Evolutionary conservation across 78 protist genomes (phyloP).

Genomic region (Dictyostelium intermedium): DNA sequence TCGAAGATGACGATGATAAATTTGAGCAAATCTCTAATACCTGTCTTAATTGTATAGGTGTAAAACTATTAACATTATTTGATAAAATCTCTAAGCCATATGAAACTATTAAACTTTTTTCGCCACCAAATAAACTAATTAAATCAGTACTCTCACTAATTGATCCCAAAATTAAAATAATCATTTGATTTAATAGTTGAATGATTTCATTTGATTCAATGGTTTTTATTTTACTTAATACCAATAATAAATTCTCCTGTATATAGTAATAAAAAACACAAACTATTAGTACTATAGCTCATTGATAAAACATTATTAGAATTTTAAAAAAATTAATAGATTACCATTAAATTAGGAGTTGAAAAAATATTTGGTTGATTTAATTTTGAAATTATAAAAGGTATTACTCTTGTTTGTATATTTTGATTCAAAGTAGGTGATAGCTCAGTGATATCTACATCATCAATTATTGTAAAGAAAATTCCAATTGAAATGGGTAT

Average conservation of each 20-base stretch:
- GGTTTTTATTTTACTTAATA: background rate
- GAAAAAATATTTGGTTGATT: background rate
- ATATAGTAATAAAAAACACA: background rate
- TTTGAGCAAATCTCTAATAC: background rate
- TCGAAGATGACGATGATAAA: background rate
- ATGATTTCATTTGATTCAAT: background rate
- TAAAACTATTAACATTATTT: background rate
- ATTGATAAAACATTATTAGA: too few relatives aligned
- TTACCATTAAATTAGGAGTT: conserved; percentile 6
- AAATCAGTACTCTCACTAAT: background rate
- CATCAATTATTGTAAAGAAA: background rate
- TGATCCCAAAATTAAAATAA: background rate
- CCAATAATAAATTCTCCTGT: background rate
- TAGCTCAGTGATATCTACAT: background rate
- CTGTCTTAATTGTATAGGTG: background rate
- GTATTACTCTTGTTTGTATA: background rate
- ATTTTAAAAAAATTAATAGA: background rate
- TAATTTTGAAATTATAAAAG: background rate
- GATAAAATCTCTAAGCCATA: background rate
- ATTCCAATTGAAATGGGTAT: background rate
- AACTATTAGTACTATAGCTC: background rate
- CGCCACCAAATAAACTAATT: background rate
- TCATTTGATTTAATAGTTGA: background rate
- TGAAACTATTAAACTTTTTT: background rate
- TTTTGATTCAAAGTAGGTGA: background rate